These are phyloP conservation scores for Anthostomella pinea DNA, from an alignment of 2,329 filamentous ascomycete genomes.

Conservation along the genomic window DNA sequence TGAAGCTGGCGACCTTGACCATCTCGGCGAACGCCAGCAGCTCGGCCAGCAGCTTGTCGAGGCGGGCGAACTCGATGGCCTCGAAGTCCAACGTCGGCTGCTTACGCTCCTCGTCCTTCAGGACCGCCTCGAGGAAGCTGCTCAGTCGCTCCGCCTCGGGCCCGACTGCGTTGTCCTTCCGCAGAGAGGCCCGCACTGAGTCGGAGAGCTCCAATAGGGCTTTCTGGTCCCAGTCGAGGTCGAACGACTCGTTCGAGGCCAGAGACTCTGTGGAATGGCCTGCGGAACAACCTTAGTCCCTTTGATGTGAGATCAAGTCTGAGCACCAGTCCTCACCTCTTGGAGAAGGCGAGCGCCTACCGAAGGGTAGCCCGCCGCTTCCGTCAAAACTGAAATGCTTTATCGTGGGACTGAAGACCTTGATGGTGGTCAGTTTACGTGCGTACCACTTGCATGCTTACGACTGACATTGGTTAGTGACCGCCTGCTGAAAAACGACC, in stretches of 20 bases:
- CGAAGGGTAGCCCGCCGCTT: slow-evolving; percentile 14
- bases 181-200: slow-evolving; percentile 37
- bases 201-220: slow-evolving; percentile 41
- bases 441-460: too few relatives aligned
- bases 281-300: too few relatives aligned
- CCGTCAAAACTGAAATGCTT: slow-evolving; percentile 30
- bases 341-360: slow-evolving; percentile 19
- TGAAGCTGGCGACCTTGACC: slow-evolving; percentile 30
- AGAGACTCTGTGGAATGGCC: slow-evolving; percentile 14
- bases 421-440: too few relatives aligned
- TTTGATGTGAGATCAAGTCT: too few relatives aligned
- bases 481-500: slow-evolving; percentile 23
- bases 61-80: slow-evolving; percentile 35
- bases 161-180: slow-evolving; percentile 30
- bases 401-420: slow-evolving; percentile 30
- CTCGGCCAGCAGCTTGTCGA: slow-evolving; percentile 42
- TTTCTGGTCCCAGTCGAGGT: slow-evolving; percentile 17
- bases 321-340: slow-evolving; percentile 21
- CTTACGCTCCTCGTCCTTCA: slow-evolving; percentile 37
- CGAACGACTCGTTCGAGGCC: slow-evolving; percentile 15
- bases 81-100: slow-evolving; percentile 36
- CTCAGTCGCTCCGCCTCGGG: slow-evolving; percentile 35
- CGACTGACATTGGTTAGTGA: too few relatives aligned
- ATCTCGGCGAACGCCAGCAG: slow-evolving; percentile 39
- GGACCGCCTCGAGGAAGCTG: slow-evolving; percentile 37